phyloP scores from a whole-genome alignment of 306 rosid genomes.

The Oemleria cerasiformis region DNA sequence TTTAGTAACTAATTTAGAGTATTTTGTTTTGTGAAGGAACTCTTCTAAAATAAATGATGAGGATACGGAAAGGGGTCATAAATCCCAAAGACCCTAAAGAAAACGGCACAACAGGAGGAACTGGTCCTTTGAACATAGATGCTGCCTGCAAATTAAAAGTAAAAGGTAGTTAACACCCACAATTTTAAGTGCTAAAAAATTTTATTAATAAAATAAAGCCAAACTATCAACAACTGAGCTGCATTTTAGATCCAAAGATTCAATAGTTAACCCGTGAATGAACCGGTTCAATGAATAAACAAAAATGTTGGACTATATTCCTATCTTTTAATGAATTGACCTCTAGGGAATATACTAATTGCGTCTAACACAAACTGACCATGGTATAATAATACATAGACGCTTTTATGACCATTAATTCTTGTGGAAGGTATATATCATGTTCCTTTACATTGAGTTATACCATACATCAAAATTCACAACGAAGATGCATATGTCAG shows the following conservation, averaged over 20 bases:
- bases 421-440: not conserved
- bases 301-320: not conserved
- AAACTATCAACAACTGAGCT: not conserved
- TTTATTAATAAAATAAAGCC: not conserved
- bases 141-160: conserved; percentile 73
- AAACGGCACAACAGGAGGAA: conserved; percentile 94
- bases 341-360: not conserved
- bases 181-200: conserved; percentile 15
- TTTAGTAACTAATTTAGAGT: not conserved
- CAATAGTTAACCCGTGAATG: not conserved
- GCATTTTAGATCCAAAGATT: not conserved
- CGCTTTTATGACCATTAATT: not conserved
- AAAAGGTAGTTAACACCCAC: conserved; percentile 7
- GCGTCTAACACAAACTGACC: not conserved
- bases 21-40: not conserved
- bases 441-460: too few relatives aligned
- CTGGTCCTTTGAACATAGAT: conserved; percentile 96
- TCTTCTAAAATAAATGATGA: conserved; percentile 13
- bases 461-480: too few relatives aligned
- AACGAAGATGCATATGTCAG: too few relatives aligned
- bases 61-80: conserved; percentile 98
- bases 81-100: conserved; percentile 96
- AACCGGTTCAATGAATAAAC: not conserved
- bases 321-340: not conserved
- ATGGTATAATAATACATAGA: not conserved